Base-by-base conservation (phyloP, 352 stramenopile genomes). In the Thalassiosira allenii region DNA sequence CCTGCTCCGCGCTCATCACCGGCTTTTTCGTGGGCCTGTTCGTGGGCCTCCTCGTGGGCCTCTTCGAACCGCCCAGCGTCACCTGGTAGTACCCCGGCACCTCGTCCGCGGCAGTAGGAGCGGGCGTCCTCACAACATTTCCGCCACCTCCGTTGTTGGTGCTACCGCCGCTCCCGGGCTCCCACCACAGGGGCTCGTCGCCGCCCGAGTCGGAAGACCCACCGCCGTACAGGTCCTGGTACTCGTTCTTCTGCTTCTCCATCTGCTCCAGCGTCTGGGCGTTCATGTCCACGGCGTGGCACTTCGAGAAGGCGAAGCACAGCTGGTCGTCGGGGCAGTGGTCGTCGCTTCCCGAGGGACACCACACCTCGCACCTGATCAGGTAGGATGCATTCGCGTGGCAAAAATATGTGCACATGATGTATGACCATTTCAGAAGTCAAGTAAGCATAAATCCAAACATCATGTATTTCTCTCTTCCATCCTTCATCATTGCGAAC, bases 231-330 rank as follows among this genome's bases (percentile, higher is more conserved):
- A 12, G 3, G 23, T 47, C 12, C 57, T 67, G 32, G 3, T 49
- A 3, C 32, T 81, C 29, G n/a, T 59, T 12, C n/a, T 80, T 52
- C 25, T 68, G 22, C 43, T 81, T 44, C 49, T 87, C 73, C 30
- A 87, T 83, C 44, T 88, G 75, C 2, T 49, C 56, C 58, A 84
- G 43, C 6, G 81, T 88, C 44, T 67, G 44, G 2, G 57, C 74
- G 61, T 84, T 77, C 81, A 84, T 78, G 62, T 84, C 75, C 3
- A 43, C 63, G 6, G 68, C 73, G 61, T 86, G 32, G 63, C 82
- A 89, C 34, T 71, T 69, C 9, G 82, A 77, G 47, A 84, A 86
- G 57, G 76, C 76, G 57, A 85, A 84, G 67, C 82, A 89, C 17
- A 82, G 37, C 43, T 81, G 68, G 47, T 79, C 82, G 30, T 68